Conservation (phyloP, 176 grass and related monocot species). For the Avena sativa region DNA sequence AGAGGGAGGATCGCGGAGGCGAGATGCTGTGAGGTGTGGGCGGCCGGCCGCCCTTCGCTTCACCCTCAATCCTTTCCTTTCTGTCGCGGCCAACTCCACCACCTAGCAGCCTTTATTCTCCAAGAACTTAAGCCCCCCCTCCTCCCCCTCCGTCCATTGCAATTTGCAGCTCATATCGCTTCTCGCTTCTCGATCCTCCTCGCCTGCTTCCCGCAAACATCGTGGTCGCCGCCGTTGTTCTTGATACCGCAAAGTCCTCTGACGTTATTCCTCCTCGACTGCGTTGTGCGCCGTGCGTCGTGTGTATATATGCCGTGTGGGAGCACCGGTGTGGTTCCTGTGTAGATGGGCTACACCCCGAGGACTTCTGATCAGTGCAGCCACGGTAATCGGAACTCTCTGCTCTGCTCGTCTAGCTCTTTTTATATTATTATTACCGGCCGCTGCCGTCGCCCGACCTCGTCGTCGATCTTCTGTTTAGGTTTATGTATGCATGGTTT, state of each 20-base stretch:
- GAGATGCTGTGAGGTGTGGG: conserved; percentile 61
- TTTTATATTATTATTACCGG: background rate
- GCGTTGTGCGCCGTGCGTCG: background rate
- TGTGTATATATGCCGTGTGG: conserved; percentile 38
- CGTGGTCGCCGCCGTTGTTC: conserved; percentile 41
- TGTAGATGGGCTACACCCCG: conserved; percentile 50
- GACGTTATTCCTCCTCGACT: conserved; percentile 4
- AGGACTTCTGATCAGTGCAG: conserved; percentile 14
- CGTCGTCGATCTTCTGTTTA: background rate
- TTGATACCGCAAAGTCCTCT: conserved; percentile 32
- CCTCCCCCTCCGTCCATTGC: conserved; percentile 38
- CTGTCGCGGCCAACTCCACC: conserved; percentile 54
- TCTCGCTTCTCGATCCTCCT: background rate
- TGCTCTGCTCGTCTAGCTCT: background rate
- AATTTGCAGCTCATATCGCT: background rate
- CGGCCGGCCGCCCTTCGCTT: conserved; percentile 49
- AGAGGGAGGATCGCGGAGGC: background rate
- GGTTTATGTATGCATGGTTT: background rate
- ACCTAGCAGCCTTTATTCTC: conserved; percentile 53
- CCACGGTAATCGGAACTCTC: conserved; percentile 24
- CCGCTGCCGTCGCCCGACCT: conserved; percentile 6
- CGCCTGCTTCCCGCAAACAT: conserved; percentile 31
- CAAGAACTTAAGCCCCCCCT: conserved; percentile 42
- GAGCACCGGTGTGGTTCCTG: conserved; percentile 8
- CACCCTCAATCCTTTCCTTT: conserved; percentile 73